A percentile compares a stretch with the other conserved stretches of the same genome.
phyloP scores from a whole-genome alignment of 73 alveolate species.

The Durusdinium trenchii region DNA sequence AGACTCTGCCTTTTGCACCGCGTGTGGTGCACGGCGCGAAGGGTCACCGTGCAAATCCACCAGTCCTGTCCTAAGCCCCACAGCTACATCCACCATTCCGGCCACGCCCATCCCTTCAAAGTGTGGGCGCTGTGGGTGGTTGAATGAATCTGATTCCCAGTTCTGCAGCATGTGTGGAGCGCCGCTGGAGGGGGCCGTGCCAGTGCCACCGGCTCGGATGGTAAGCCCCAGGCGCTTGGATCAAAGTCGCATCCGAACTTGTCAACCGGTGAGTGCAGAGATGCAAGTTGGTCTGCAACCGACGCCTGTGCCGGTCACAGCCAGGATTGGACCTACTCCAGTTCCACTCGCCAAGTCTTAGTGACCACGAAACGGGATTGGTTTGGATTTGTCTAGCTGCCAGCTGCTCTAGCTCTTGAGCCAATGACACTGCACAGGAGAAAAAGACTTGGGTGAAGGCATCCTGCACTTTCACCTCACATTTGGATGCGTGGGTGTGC shows the following conservation, averaged over 20 bases:
- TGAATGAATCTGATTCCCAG: background rate
- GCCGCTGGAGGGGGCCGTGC: background rate
- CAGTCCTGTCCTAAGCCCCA: background rate
- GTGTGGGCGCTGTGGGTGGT: background rate
- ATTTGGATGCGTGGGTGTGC: no score
- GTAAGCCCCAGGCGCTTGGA: constrained; percentile 10
- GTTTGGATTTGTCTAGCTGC: no score
- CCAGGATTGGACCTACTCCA: no score
- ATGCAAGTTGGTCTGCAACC: background rate
- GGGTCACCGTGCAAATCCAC: no score
- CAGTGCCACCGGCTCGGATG: background rate
- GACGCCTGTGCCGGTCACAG: no score
- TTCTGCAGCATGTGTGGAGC: constrained; percentile 34
- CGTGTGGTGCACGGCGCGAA: constrained; percentile 39
- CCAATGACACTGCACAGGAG: no score
- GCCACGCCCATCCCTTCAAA: background rate
- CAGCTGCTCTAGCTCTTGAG: no score
- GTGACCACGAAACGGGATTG: no score
- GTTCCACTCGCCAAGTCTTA: no score
- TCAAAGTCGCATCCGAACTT: background rate
- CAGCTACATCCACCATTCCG: background rate
- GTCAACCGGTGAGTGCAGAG: constrained; percentile 34
- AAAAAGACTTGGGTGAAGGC: no score
- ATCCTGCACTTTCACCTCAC: no score
- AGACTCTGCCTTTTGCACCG: constrained; percentile 26